Evolutionary conservation across 768 basidiomycete species (phyloP), one percentile per base, ranked within the genome.

Genomic region (Psilocybe sp.): DNA sequence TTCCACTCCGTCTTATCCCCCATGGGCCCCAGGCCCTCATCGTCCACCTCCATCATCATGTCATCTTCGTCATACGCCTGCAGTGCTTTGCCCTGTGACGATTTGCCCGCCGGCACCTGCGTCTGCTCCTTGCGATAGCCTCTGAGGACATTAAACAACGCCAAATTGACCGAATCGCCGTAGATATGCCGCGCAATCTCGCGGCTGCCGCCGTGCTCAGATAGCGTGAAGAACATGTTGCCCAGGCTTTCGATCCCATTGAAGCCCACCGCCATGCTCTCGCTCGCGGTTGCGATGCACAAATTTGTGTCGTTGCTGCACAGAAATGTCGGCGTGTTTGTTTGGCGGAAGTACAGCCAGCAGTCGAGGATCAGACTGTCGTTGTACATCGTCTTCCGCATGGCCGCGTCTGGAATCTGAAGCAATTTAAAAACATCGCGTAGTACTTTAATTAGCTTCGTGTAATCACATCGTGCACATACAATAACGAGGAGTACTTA

Each of bases 301-400:
- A 92, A 66, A 55, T 86, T 85, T 41, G 78, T 83, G 65, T 92
- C 90, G 41, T 74, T 79, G 49, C 81, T 88, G 62, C 84, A 82
- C 39, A 90, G 56, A 46, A 77, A 69, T n/a, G 84, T 84, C 52
- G 65, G 71, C n/a, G 71, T 68, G 40, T 59, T 66, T n/a, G 67
- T 71, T 35, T 56, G 65, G 23, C 23, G 23, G 47, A 85, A 89
- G 63, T 82, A 86, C 56, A 74, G 68, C 59, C 84, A 87, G 57
- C 89, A 92, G 62, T 92, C 91, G 46, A 87, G 66, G 57, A 93
- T 89, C 35, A 86, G 66, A 45, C 74, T 72, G 58, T 93, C 90
- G 58, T 89, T 90, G 51, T 58, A 64, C 60, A 74, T 73, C 53
- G 23, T 28, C 23, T 28, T 28, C 23, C 23, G 23, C 23, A 28